These are phyloP conservation scores for Umbelopsis sp. DNA, from an alignment of 192 early-diverging fungal genomes.

Conservation along the genomic window DNA sequence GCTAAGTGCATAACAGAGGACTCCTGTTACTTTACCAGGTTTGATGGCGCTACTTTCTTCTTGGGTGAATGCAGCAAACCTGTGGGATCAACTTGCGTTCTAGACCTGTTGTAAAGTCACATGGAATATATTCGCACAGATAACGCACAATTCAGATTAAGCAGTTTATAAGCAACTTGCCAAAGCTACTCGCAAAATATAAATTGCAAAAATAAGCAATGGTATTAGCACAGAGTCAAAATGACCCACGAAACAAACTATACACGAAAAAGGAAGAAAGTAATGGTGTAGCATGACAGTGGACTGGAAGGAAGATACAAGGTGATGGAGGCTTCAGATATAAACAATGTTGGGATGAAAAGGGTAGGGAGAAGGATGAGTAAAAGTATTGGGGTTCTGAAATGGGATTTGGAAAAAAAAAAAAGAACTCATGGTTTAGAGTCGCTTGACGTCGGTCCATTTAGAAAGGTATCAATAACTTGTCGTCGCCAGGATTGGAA, in stretches of 20 bases:
- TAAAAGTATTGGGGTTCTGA: not conserved
- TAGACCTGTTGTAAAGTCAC: too few relatives aligned
- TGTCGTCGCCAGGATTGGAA: constrained; percentile 4
- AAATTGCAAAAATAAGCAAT: not conserved
- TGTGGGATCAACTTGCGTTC: too few relatives aligned
- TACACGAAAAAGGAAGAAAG: not conserved
- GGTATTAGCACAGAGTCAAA: not conserved
- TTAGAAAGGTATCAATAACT: not conserved
- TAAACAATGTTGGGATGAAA: not conserved
- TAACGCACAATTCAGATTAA: too few relatives aligned
- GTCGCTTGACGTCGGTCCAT: not conserved
- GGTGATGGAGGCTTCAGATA: not conserved
- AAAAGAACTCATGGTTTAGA: not conserved
- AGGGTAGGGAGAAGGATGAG: not conserved
- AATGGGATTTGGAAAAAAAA: not conserved
- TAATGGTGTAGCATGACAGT: not conserved
- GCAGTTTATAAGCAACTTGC: not conserved
- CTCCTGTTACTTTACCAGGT: too few relatives aligned
- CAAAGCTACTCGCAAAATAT: too few relatives aligned
- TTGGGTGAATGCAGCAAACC: too few relatives aligned
- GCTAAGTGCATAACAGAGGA: too few relatives aligned
- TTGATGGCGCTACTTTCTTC: too few relatives aligned
- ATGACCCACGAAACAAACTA: not conserved
- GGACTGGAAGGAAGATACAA: not conserved
- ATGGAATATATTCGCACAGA: too few relatives aligned